These are phyloP conservation scores for Daldinia sp. DNA, from an alignment of 2,329 filamentous ascomycete genomes.

Conservation along the genomic window DNA sequence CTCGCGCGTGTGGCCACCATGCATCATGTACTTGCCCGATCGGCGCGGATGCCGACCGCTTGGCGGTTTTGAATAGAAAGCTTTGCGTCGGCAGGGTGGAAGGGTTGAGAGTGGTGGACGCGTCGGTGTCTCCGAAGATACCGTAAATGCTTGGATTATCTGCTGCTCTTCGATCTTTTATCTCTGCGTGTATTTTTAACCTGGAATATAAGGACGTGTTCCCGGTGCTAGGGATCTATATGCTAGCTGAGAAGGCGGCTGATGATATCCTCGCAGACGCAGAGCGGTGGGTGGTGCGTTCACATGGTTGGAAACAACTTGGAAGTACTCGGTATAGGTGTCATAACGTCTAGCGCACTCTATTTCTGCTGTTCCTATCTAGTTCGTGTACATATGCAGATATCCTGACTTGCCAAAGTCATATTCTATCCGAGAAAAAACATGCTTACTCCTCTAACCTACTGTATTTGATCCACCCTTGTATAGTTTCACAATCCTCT, in stretches of 20 bases:
- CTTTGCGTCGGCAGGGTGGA: conserved; percentile 61
- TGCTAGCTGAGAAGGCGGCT: conserved; percentile 43
- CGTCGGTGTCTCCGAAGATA: conserved; percentile 59
- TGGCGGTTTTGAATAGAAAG: conserved; percentile 60
- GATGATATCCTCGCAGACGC: conserved; percentile 40
- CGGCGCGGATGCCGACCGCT: conserved; percentile 55
- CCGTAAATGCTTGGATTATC: conserved; percentile 45
- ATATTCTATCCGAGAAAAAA: background rate
- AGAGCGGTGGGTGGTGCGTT: background rate
- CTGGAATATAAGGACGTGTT: conserved; percentile 39
- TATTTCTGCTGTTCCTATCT: too few relatives aligned
- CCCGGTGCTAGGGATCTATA: conserved; percentile 41
- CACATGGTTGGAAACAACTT: background rate
- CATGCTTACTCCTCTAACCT: background rate
- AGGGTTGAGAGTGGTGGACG: conserved; percentile 63
- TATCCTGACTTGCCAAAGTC: background rate
- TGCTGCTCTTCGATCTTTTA: too few relatives aligned
- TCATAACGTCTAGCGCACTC: background rate
- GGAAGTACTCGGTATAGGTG: background rate
- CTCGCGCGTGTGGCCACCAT: conserved; percentile 42
- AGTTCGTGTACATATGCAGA: background rate
- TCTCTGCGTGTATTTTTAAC: background rate
- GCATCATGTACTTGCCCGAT: conserved; percentile 43
- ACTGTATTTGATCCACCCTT: background rate
- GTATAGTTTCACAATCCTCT: conserved; percentile 22